Evolutionary conservation across 495 filamentous ascomycete species (phyloP).

Genomic region (Lentithecium fluviatile): DNA sequence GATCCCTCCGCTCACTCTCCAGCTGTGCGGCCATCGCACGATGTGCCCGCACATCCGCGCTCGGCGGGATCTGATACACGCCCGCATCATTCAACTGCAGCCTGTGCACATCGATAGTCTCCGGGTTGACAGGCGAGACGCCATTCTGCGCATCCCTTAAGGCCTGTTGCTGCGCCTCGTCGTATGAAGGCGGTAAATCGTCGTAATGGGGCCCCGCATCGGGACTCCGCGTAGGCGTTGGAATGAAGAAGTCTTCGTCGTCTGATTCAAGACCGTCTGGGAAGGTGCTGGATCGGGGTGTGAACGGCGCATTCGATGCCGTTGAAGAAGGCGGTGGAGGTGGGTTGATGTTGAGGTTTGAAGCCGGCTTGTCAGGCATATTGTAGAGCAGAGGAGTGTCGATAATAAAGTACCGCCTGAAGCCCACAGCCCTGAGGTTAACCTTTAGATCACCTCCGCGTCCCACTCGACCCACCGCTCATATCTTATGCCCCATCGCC

Average conservation of each 20-base stretch:
- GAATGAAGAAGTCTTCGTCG: conserved; percentile 25
- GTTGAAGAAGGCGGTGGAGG: conserved; percentile 10
- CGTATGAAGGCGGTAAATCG: conserved; percentile 34
- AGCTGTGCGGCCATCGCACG: neutral
- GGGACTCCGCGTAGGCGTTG: conserved; percentile 27
- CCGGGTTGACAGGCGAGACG: conserved; percentile 5
- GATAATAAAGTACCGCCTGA: neutral
- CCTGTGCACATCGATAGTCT: conserved; percentile 25
- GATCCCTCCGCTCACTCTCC: conserved; percentile 17
- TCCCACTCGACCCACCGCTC: too few relatives aligned
- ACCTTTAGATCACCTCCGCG: too few relatives aligned
- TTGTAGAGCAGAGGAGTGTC: neutral
- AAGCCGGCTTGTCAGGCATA: conserved; percentile 20
- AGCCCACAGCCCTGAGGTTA: neutral
- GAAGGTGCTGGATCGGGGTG: conserved; percentile 29
- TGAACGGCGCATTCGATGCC: conserved; percentile 19
- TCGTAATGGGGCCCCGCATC: conserved; percentile 29
- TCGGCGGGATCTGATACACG: neutral
- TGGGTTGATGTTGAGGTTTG: conserved; percentile 6
- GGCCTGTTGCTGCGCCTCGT: conserved; percentile 32
- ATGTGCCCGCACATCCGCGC: neutral
- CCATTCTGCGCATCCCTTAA: conserved; percentile 19
- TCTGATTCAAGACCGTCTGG: conserved; percentile 26
- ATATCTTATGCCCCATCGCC: too few relatives aligned
- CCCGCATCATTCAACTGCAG: conserved; percentile 17